These are phyloP conservation scores for Bruguiera gymnorhiza DNA, from an alignment of 345 rosid genomes.

Conservation along the genomic window DNA sequence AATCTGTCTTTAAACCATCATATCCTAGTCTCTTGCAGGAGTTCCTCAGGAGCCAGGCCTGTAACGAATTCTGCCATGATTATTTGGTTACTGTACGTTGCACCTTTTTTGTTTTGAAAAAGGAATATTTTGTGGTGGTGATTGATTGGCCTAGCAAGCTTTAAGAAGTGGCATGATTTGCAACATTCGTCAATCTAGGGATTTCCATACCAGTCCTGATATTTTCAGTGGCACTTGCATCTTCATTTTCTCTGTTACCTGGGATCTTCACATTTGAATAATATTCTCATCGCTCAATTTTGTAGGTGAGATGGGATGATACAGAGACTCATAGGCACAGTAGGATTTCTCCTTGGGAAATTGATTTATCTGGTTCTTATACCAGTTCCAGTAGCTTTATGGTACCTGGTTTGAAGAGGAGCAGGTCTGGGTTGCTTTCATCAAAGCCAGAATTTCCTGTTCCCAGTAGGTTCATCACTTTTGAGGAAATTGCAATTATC, in stretches of 20 bases:
- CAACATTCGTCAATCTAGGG: background rate
- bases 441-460: constrained; percentile 63
- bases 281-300: background rate
- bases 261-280: too few species aligned
- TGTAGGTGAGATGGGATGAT: constrained; percentile 94
- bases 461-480: constrained; percentile 48
- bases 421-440: constrained; percentile 69
- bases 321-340: constrained; percentile 51
- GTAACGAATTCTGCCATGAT: too few species aligned
- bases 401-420: constrained; percentile 65
- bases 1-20: too few species aligned
- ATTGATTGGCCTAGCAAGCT: background rate
- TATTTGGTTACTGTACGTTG: too few species aligned
- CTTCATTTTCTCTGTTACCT: background rate
- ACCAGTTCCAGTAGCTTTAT: constrained; percentile 52
- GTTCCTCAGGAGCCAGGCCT: too few species aligned
- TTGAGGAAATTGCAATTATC: background rate
- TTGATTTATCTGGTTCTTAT: constrained; percentile 66
- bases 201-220: background rate
- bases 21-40: too few species aligned
- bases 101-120: too few species aligned
- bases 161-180: background rate
- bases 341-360: constrained; percentile 95
- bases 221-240: background rate
- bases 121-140: too few species aligned